These are phyloP conservation scores for Pyrenopolyporus hunteri DNA, from an alignment of 495 filamentous ascomycete species.

Conservation along the genomic window DNA sequence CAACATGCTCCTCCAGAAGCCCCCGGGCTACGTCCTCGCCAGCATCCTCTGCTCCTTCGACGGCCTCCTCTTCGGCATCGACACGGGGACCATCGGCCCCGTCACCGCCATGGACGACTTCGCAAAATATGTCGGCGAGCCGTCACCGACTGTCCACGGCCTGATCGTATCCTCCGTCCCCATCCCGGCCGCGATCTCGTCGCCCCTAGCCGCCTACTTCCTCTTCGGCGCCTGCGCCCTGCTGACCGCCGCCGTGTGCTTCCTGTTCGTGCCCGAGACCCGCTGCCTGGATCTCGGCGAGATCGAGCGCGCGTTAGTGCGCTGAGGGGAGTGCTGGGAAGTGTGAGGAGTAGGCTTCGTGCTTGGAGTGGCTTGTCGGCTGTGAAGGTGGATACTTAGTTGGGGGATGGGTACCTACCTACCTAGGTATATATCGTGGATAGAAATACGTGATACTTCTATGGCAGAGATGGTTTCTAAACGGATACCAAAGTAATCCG, in stretches of 20 bases:
- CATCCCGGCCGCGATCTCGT: constrained; percentile 65
- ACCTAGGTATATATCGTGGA: too few species aligned
- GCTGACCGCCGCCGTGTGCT: constrained; percentile 57
- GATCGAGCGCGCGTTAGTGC: constrained; percentile 59
- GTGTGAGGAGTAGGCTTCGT: neutral
- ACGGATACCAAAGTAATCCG: too few species aligned
- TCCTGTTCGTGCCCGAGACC: constrained; percentile 68
- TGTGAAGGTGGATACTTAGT: constrained; percentile 11
- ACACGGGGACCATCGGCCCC: constrained; percentile 70
- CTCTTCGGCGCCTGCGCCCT: constrained; percentile 59
- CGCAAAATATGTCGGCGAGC: constrained; percentile 54
- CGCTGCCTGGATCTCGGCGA: constrained; percentile 61
- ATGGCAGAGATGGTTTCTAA: too few species aligned
- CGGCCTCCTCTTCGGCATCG: constrained; percentile 49
- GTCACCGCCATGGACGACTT: constrained; percentile 68
- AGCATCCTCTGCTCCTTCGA: constrained; percentile 33
- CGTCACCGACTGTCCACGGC: constrained; percentile 64
- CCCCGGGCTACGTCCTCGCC: constrained; percentile 30
- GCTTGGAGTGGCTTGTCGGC: constrained; percentile 2
- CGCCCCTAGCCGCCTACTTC: constrained; percentile 70
- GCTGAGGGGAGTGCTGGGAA: neutral
- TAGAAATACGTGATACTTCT: too few species aligned
- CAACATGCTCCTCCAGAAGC: constrained; percentile 19
- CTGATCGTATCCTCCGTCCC: constrained; percentile 71
- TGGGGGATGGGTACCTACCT: neutral